Evolutionary conservation across 305 asterid species (phyloP).

Genomic region (Rubia balearica): DNA sequence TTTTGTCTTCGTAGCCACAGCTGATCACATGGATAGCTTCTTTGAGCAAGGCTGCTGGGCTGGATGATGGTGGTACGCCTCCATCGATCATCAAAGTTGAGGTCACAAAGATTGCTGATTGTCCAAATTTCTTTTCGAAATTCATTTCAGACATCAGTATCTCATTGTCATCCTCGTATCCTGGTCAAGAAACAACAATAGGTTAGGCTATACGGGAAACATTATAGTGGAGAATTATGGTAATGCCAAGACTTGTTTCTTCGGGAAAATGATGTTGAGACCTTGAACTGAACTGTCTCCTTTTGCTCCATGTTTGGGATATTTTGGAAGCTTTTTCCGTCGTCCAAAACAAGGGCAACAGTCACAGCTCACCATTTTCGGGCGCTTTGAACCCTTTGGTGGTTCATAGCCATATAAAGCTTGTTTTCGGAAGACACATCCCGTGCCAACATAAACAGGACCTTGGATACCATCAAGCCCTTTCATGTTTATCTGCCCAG

Average conservation of each 20-base stretch:
- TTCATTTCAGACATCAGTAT: slow-evolving; percentile 82
- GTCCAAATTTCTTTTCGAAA: slow-evolving; percentile 92
- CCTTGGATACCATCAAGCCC: slow-evolving; percentile 99
- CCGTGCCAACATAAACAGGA: slow-evolving; percentile 96
- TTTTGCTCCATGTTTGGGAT: slow-evolving; percentile 41
- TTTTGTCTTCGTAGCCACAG: slow-evolving; percentile 92
- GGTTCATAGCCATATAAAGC: slow-evolving; percentile 86
- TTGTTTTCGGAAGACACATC: slow-evolving; percentile 86
- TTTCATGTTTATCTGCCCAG: slow-evolving; percentile 84
- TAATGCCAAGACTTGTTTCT: background rate
- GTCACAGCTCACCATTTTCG: slow-evolving; percentile 88
- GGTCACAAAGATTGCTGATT: slow-evolving; percentile 82
- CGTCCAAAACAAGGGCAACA: slow-evolving; percentile 96
- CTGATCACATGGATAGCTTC: slow-evolving; percentile 97
- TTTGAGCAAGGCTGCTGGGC: slow-evolving; percentile 89
- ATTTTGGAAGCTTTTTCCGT: slow-evolving; percentile 59
- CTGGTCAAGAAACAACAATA: slow-evolving; percentile 29
- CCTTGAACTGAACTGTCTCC: slow-evolving; percentile 55
- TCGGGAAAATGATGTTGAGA: slow-evolving; percentile 18
- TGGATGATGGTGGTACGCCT: slow-evolving; percentile 96
- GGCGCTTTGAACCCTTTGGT: slow-evolving; percentile 72
- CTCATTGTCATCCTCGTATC: slow-evolving; percentile 78
- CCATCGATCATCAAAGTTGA: slow-evolving; percentile 93
- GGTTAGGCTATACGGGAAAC: slow-evolving; percentile 8
- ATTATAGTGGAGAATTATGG: background rate